Evolutionary conservation across 139 green algal species (phyloP), one percentile per base, ranked within the genome.

Genomic region (Ettlia oleoabundans): DNA sequence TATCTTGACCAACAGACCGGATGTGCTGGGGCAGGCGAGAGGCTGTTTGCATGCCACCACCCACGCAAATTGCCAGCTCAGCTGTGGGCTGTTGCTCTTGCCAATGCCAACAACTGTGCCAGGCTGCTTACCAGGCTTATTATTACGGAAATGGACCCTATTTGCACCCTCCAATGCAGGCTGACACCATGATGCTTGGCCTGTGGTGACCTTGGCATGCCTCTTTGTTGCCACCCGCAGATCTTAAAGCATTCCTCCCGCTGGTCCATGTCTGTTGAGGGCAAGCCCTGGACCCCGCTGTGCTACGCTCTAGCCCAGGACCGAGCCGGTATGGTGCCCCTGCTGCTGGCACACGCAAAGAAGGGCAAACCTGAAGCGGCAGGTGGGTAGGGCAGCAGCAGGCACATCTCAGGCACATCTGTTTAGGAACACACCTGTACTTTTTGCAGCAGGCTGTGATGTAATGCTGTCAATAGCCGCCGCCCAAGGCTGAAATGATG

Each of bases 321-420:
- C 22, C 76, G 42, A 4, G 32, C 42, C 0, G 41, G 30, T 41
- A 73, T 82, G 76, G 76, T 70, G 62, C 41, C 33, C 2, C 76
- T 64, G 42, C 76, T 82, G 76, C 76, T 82, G 62, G 42, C 63
- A 19, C 76, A 75, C 8, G 76, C 76, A 1, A 73, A 74, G 63
- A 43, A 58, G 15, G 35, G 22, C 51, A 82, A 82, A 37, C 63
- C 63, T 4, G 72, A 79, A 1, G 55, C 72, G 2, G 18, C 72
- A 64, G 72, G 72, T 67, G 68, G 28, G 6, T 26, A 3, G n/a
- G 37, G 53, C 1, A 21, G 73, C 35, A 7, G 28, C 4, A 15
- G 7, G 35, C 32, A n/a, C n/a, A n/a, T n/a, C n/a, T n/a, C n/a
- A n/a, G n/a, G n/a, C n/a, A n/a, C n/a, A n/a, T n/a, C n/a, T n/a